These are phyloP conservation scores for Boletus insuetus DNA, from an alignment of 768 basidiomycete species.

Conservation along the genomic window DNA sequence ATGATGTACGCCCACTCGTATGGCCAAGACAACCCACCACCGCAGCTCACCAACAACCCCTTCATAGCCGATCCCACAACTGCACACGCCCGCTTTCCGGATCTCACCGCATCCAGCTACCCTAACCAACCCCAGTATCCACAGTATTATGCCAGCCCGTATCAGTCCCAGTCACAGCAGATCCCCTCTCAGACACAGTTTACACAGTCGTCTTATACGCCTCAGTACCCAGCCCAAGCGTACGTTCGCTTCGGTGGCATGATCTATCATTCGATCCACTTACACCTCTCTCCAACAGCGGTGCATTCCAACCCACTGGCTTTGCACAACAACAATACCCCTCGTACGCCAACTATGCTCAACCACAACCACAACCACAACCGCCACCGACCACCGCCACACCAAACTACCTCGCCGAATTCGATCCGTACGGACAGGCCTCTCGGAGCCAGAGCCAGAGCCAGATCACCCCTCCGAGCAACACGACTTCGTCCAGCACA, in stretches of 20 bases:
- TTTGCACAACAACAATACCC: constrained; percentile 52
- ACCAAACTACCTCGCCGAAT: constrained; percentile 35
- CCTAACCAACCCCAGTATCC: constrained; percentile 32
- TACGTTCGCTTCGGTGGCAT: constrained; percentile 1
- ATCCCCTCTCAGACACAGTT: constrained; percentile 23
- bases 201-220: constrained; percentile 19
- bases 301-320: constrained; percentile 48
- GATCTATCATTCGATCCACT: not conserved
- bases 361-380: no score
- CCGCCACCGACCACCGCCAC: constrained; percentile 14
- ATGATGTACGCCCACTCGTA: constrained; percentile 43
- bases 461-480: no score
- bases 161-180: not conserved
- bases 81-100: constrained; percentile 59
- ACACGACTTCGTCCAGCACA: not conserved
- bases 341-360: constrained; percentile 13
- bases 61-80: constrained; percentile 55
- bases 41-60: constrained; percentile 56
- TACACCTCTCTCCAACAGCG: not conserved
- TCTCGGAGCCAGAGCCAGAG: not conserved
- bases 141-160: constrained; percentile 30
- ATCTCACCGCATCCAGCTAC: constrained; percentile 43
- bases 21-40: constrained; percentile 15
- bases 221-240: constrained; percentile 25
- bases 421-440: constrained; percentile 36